Base-by-base conservation (phyloP, 169 alveolate genomes). In the Eimeria maxima region DNA sequence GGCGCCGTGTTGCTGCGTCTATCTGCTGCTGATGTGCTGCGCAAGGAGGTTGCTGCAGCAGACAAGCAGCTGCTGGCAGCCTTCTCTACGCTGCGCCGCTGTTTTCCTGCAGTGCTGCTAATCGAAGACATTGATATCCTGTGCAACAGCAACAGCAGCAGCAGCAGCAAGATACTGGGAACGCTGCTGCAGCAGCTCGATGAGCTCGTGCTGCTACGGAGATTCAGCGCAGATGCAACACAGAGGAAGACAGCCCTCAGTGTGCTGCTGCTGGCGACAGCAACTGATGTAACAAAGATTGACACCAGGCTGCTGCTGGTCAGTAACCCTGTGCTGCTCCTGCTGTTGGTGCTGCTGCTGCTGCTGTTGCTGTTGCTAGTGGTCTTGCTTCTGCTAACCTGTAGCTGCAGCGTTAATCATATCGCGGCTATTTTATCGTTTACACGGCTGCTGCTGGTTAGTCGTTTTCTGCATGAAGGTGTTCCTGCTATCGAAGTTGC, bases 111-210 rank as follows among this genome's bases (percentile, higher is more conserved):
- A 14, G 67, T 78, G 89, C 69, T 78, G 67, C 89, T 78, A 53
- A 78, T 78, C 33, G 89, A 78, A 22, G 89, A 78, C 65, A 44
- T 78, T 27, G 89, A 78, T 60, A 78, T 78, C 60, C 89, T 78
- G 3, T 78, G 89, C 89, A 78, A 69, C 89, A 73, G 84, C 84
- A 8, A 50, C 84, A 73, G 84, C 84, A 73, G 84, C 84, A 78
- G 89, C 65, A 38, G 50, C 89, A 78, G 89, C 67, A 78, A 78
- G 67, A 27, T 78, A 24, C 67, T 29, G 67, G 89, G 89, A 10
- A 78, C 89, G 24, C 65, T 78, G 60, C 67, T 78, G 67, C 89
- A 78, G 89, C 89, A 78, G 89, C 13, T 78, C 13, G 89, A 78
- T 29, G 65, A 78, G 44, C 38, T 78, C 44, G 89, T 65, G 33